phyloP scores from a whole-genome alignment of 2,329 filamentous ascomycete genomes.

The Ceratocystis variospora region DNA sequence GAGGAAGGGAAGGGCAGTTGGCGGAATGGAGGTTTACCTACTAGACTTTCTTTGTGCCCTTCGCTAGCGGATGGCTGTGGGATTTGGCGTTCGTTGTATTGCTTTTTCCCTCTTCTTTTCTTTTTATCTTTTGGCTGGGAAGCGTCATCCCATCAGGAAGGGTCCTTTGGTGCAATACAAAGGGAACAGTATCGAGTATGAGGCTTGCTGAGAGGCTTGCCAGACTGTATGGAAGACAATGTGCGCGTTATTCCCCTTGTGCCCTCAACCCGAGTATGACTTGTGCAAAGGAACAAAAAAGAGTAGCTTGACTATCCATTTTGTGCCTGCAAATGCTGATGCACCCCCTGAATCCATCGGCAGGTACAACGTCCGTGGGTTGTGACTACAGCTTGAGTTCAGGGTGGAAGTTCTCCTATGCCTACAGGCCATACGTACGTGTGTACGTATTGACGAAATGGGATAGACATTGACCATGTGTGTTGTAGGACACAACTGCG shows the following conservation, averaged over 20 bases:
- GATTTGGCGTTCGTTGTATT: background rate
- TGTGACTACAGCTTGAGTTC: background rate
- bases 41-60: no score
- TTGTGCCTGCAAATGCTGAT: background rate
- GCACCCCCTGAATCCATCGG: constrained; percentile 4
- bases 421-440: background rate
- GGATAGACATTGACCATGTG: background rate
- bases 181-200: background rate
- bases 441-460: background rate
- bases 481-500: background rate
- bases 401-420: background rate
- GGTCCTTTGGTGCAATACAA: background rate
- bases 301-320: background rate
- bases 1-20: background rate
- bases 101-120: background rate
- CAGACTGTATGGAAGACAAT: no score
- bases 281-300: no score
- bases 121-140: background rate
- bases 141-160: no score
- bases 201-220: no score
- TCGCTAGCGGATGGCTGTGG: background rate
- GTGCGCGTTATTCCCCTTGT: no score
- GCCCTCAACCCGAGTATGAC: no score
- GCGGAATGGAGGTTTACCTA: background rate
- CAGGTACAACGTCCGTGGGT: constrained; percentile 1